A percentile compares a stretch with the other conserved stretches of the same genome.
Evolutionary conservation across 31 red algal species (phyloP).

Genomic region (Asparagopsis taxiformis): DNA sequence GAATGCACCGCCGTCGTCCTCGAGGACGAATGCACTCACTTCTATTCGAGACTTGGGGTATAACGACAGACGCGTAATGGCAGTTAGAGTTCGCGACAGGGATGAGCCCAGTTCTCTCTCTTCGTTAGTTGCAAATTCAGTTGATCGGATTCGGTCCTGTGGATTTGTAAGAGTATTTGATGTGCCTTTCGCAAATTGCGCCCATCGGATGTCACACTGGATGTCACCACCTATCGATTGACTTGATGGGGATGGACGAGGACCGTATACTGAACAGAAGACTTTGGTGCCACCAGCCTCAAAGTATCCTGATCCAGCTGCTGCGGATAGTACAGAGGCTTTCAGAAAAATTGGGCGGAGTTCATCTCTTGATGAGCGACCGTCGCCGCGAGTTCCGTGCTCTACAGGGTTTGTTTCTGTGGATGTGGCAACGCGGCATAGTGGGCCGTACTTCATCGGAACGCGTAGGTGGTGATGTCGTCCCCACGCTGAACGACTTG

Average conservation of each 20-base stretch:
- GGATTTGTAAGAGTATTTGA: not conserved
- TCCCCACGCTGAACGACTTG: not conserved
- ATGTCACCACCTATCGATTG: conserved; percentile 47
- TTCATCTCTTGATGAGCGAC: conserved; percentile 27
- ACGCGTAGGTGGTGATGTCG: not conserved
- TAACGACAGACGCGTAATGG: conserved; percentile 28
- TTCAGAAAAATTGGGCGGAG: conserved; percentile 47
- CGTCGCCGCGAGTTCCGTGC: conserved; percentile 7
- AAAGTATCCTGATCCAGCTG: conserved; percentile 56
- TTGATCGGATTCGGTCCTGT: conserved; percentile 8
- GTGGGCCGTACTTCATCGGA: not conserved
- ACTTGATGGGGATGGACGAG: conserved; percentile 36
- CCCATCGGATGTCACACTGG: conserved; percentile 56
- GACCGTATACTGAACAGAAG: conserved; percentile 65
- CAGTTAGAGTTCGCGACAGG: conserved; percentile 49
- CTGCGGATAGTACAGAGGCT: conserved; percentile 30
- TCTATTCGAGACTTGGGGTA: conserved; percentile 76
- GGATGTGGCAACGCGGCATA: conserved; percentile 3
- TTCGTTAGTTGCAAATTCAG: conserved; percentile 27
- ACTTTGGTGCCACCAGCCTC: conserved; percentile 68
- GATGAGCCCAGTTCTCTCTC: conserved; percentile 42
- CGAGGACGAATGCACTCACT: conserved; percentile 74
- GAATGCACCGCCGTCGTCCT: conserved; percentile 72
- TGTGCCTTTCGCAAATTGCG: conserved; percentile 36
- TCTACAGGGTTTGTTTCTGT: not conserved